These are phyloP conservation scores for Trichomonas gallinae DNA, from an alignment of 208 protist genomes.

Conservation along the genomic window DNA sequence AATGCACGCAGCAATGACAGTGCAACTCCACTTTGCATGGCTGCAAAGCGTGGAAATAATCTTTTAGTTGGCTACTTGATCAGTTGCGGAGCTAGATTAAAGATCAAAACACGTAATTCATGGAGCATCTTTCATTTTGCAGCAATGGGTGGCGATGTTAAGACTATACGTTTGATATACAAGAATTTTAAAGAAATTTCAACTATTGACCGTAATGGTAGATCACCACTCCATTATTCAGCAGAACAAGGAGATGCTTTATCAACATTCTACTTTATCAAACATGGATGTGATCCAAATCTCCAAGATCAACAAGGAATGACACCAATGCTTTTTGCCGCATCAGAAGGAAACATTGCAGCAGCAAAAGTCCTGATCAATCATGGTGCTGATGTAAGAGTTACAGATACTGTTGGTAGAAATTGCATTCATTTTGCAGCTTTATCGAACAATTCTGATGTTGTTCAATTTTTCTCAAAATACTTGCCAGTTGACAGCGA, in stretches of 20 bases:
- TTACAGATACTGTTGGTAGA: background rate
- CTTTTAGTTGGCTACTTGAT: background rate
- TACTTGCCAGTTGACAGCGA: background rate
- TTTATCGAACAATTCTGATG: background rate
- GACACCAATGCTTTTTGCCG: background rate
- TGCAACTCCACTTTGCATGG: background rate
- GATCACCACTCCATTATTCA: background rate
- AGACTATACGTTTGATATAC: background rate
- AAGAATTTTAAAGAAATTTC: background rate
- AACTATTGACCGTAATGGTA: background rate
- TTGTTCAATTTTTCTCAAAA: background rate
- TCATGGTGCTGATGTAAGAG: background rate
- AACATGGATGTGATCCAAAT: background rate
- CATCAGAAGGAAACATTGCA: too few relatives aligned
- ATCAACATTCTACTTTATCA: background rate
- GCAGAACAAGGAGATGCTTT: background rate
- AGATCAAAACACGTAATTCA: background rate
- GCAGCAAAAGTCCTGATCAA: background rate
- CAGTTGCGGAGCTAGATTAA: background rate
- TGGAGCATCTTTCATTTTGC: background rate
- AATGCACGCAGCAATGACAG: background rate
- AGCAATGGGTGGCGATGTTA: background rate
- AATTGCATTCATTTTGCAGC: background rate
- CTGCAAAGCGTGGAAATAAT: background rate
- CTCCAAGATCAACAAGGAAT: background rate